phyloP scores from a whole-genome alignment of 495 filamentous ascomycete genomes.

The Aspergillus hancockii region DNA sequence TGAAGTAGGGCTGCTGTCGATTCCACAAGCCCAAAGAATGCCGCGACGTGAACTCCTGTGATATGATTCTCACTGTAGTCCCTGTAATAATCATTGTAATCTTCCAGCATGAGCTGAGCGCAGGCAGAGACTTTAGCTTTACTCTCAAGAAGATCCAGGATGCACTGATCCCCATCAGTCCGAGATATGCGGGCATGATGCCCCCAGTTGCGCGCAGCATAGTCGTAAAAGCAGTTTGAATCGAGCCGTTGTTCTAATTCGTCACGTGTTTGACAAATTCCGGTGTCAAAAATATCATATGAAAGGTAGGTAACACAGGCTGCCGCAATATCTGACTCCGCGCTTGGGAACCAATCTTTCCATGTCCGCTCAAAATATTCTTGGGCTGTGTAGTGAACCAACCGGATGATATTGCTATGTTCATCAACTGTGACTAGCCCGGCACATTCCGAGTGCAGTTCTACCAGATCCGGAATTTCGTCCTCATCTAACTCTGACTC shows the following conservation, averaged over 20 bases:
- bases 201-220: constrained; percentile 48
- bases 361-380: constrained; percentile 37
- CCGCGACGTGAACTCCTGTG: background rate
- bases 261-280: constrained; percentile 15
- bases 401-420: constrained; percentile 45
- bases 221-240: constrained; percentile 39
- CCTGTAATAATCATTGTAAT: background rate
- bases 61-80: background rate
- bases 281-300: constrained; percentile 13
- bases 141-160: background rate
- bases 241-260: constrained; percentile 8
- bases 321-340: constrained; percentile 12
- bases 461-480: constrained; percentile 29
- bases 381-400: constrained; percentile 58
- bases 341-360: constrained; percentile 16
- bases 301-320: constrained; percentile 16
- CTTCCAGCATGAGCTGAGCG: background rate
- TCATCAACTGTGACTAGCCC: constrained; percentile 54
- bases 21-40: background rate
- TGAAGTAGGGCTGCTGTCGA: background rate
- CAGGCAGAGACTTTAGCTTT: background rate
- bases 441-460: constrained; percentile 47
- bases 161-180: background rate
- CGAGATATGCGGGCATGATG: constrained; percentile 14
- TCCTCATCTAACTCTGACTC: constrained; percentile 36